Conservation (phyloP, 768 basidiomycete genomes). For the Mycena rebaudengoi region DNA sequence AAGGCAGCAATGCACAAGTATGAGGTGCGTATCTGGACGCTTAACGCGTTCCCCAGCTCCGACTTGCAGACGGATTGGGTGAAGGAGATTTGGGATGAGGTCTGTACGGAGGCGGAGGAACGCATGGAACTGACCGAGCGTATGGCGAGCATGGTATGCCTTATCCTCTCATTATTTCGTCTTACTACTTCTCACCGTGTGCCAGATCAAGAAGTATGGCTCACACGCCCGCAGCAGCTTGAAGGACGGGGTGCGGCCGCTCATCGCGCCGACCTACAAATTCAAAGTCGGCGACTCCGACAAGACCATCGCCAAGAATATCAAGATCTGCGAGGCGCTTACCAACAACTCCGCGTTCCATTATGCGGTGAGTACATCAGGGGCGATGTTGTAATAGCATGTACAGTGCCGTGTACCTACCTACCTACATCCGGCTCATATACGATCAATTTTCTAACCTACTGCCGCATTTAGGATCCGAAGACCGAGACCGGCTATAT, state of each 20-base stretch:
- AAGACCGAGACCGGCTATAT: constrained; percentile 5
- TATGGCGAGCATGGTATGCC: constrained; percentile 9
- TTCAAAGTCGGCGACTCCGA: neutral
- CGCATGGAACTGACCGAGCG: constrained; percentile 11
- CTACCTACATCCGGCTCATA: neutral
- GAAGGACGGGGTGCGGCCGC: neutral
- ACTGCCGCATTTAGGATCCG: neutral
- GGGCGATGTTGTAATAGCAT: neutral
- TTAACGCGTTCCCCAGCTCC: neutral
- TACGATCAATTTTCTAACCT: neutral
- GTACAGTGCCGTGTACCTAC: too few relatives aligned
- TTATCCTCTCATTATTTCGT: neutral
- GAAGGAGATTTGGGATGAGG: constrained; percentile 17
- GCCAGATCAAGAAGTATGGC: constrained; percentile 9
- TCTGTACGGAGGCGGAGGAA: neutral
- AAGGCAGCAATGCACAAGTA: neutral
- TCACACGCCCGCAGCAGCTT: constrained; percentile 6
- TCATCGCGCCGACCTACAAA: neutral
- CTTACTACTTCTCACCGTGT: neutral
- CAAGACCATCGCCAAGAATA: neutral
- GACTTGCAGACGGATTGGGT: constrained; percentile 4
- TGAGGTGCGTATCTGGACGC: constrained; percentile 7
- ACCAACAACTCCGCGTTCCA: neutral
- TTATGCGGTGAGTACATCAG: constrained; percentile 8
- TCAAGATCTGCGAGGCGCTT: neutral